Evolutionary conservation across 2,329 filamentous ascomycete genomes (phyloP), one percentile per base, ranked within the genome.

Genomic region (Pseudopyrenochaeta lycopersici): DNA sequence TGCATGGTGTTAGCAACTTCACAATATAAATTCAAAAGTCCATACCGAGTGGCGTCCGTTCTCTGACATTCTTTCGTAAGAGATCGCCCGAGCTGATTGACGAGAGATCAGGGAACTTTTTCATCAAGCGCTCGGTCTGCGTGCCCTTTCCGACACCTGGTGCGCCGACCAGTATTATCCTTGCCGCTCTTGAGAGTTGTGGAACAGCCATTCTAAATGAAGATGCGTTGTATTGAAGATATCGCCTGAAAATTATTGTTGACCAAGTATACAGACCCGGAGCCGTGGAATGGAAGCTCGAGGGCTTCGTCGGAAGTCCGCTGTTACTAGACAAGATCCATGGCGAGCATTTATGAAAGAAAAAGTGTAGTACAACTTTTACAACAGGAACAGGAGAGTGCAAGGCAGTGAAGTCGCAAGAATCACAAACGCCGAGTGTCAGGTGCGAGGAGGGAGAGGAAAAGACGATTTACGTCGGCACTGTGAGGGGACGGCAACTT

Each of bases 111-210:
- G 93, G 91, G 73, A 95, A 99, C 63, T 90, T 88, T 65, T 88
- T 82, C 64, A 98, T 88, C 58, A 99, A 82, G 57, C 95, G 88
- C 76, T 96, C 91, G 46, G 91, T 92, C 80, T 99, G 95, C 2
- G 95, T 99, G 59, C 94, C 95, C 77, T 99, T 99, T 59, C 95
- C 95, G 52, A 97, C 95, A 53, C 93, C 93, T n/a, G 95, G 95
- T 46, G 94, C 93, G 67, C 95, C 95, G 67, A 99, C 87, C 64
- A 99, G 87, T 72, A 99, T 98, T 60, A 98, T 89, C 59, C 95
- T 90, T 49, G 95, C 95, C 52, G 95, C 94, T 78, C 84, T 88
- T 36, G 71, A 60, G 14, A 77, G 63, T 27, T 21, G 49, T 31
- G 50, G 48, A 30, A 48, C 41, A 31, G 68, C 50, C 69, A 76